phyloP scores from a whole-genome alignment of 192 early-diverging fungal genomes.

The Phycomyces blakesleeanus region DNA sequence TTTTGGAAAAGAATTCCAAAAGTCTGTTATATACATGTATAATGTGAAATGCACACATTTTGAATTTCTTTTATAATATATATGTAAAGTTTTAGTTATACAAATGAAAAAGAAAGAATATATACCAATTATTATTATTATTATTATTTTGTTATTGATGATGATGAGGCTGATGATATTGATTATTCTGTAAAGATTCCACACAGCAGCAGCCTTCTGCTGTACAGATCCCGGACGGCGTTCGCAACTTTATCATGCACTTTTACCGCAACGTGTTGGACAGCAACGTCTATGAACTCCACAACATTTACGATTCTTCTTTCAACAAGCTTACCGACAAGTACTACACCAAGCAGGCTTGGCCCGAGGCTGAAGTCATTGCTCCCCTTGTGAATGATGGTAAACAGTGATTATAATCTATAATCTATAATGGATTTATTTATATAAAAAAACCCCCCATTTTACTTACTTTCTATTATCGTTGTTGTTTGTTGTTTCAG shows the following conservation, averaged over 20 bases:
- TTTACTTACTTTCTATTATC: no score
- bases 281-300: conserved; percentile 81
- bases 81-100: no score
- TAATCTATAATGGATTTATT: no score
- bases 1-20: no score
- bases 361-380: conserved; percentile 86
- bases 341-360: conserved; percentile 82
- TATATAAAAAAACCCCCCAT: no score
- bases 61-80: no score
- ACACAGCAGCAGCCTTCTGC: conserved; percentile 34
- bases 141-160: no score
- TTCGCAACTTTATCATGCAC: conserved; percentile 80
- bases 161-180: no score
- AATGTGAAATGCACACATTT: no score
- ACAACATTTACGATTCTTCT: conserved; percentile 83
- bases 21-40: no score
- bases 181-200: not conserved
- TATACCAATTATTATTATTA: no score
- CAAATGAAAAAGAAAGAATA: no score
- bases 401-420: conserved; percentile 26
- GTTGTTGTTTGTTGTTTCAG: conserved; percentile 36
- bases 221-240: conserved; percentile 74
- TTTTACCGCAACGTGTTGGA: conserved; percentile 78
- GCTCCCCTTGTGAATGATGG: conserved; percentile 80
- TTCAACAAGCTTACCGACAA: conserved; percentile 91